Evolutionary conservation across 2,329 filamentous ascomycete species (phyloP), one percentile per base, ranked within the genome.

Genomic region (Verticillium albo-atrum): DNA sequence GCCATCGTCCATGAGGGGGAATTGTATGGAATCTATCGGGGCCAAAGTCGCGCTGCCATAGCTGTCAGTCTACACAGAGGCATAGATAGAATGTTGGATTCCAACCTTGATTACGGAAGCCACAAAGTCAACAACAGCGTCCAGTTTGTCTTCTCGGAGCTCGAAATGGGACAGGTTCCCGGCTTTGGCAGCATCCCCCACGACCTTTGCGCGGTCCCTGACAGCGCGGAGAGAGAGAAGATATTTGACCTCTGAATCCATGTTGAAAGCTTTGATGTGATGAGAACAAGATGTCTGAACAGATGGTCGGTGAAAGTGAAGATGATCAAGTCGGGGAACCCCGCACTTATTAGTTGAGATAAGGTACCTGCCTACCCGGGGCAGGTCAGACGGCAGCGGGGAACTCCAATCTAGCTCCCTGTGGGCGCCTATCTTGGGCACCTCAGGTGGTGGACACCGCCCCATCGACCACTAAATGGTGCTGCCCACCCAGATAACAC

Each of bases 1-100:
- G 85, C 81, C 85, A 87, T 51, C 85, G 78, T 9, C 79, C 84
- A 62, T 85, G 82, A 10, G 81, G 79, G 0, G 82, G 82, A 56
- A 85, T 85, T 0, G 71, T 67, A 55, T 77, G 60, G 63, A 71
- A 80, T 20, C 68, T 73, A 61, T 80, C 73, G 1, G 80, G 80
- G 0, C 80, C 80, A 61, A 79, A 82, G 63, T 82, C 80, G 20
- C 80, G 77, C 80, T 82, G 34, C 10, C 20, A 12, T 6, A 3
- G 30, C 35, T 17, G 37, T 61, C 1, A 25, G 23, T 42, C 37
- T 53, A 20, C 23, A n/a, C 25, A 32, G 56, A 20, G 25, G 15
- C 15, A 25, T 23, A 23, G 47, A 1, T 5, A 37, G 20, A 1
- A 4, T 14, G 17, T 12, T 15, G 10, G 12, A 17, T n/a, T 60